Base-by-base conservation (phyloP, 2,329 filamentous ascomycete genomes). In the Blastomyces percursus region DNA sequence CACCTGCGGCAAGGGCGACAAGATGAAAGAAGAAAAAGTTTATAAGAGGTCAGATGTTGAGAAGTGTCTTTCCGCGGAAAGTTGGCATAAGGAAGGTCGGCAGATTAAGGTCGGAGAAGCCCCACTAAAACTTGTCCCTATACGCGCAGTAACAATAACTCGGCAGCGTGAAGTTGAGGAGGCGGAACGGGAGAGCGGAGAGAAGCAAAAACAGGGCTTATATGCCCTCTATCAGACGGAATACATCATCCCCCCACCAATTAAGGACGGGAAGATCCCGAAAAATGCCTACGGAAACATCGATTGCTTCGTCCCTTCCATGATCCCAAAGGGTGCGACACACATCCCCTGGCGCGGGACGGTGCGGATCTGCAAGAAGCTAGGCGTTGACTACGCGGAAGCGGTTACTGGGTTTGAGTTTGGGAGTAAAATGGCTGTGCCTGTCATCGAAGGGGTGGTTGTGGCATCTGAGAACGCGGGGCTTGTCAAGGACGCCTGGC, bases 351-450 rank as follows among this genome's bases (percentile, higher is more conserved):
- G 87, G 61, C 84, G 87, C 55, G 90, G 90, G 0, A 88, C 87
- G 0, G 86, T 87, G 40, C 86, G 87, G 57, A 84, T 96, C 1
- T 96, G 93, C 74, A 91, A 90, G 72, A 86, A 89, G 65, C 79
- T 99, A 0, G 85, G 85, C 3, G 88, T 97, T 46, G 91, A 96
- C 71, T 95, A 87, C 69, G 94, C 94, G 0, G 94, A 97, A 75
- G 94, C 94, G 0, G 94, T 96, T 2, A 92, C 92, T 0, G 94
- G 91, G 1, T 99, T 99, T 72, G 94, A 99, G 71, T 99, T 97
- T 72, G 93, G 93, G 0, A 88, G 94, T 69, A 88, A 94, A 64
- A 92, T 94, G 82, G 94, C 94, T 5, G 91, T 97, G 0, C 94
- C 94, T 0, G 86, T 96, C 0, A 88, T 97, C 35, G 88, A 90